These are phyloP conservation scores for Auriscalpium vulgare DNA, from an alignment of 768 basidiomycete genomes.

Conservation along the genomic window DNA sequence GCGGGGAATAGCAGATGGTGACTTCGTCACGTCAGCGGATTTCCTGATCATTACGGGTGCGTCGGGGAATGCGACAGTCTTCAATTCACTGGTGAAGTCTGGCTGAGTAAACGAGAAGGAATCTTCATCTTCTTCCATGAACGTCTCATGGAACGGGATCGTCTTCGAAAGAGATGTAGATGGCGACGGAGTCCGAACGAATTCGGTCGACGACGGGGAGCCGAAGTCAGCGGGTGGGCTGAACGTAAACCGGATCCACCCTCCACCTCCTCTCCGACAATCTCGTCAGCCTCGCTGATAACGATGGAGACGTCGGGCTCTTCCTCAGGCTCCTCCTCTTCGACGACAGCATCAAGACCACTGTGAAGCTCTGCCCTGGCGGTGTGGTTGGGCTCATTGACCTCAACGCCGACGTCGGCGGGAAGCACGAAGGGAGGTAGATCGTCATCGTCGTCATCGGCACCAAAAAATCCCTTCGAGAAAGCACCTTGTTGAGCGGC, in stretches of 20 bases:
- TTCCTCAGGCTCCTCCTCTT: constrained; percentile 37
- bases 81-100: constrained; percentile 14
- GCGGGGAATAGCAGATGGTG: constrained; percentile 49
- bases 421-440: constrained; percentile 43
- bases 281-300: constrained; percentile 37
- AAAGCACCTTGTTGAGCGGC: constrained; percentile 51
- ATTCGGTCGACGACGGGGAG: constrained; percentile 16
- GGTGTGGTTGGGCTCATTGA: constrained; percentile 19
- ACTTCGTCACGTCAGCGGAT: constrained; percentile 11
- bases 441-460: constrained; percentile 39
- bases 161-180: constrained; percentile 9
- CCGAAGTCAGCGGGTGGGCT: constrained; percentile 40
- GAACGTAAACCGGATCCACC: constrained; percentile 72
- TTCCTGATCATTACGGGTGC: background rate
- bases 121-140: constrained; percentile 16
- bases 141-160: constrained; percentile 9
- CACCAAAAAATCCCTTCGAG: constrained; percentile 40
- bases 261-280: constrained; percentile 50
- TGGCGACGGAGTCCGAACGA: constrained; percentile 9
- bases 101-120: constrained; percentile 16
- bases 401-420: constrained; percentile 32
- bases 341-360: constrained; percentile 32
- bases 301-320: constrained; percentile 16
- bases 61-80: constrained; percentile 1
- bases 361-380: constrained; percentile 27